Evolutionary conservation across 1,284 basidiomycete genomes (phyloP).

Genomic region (Phylloporus gajari): DNA sequence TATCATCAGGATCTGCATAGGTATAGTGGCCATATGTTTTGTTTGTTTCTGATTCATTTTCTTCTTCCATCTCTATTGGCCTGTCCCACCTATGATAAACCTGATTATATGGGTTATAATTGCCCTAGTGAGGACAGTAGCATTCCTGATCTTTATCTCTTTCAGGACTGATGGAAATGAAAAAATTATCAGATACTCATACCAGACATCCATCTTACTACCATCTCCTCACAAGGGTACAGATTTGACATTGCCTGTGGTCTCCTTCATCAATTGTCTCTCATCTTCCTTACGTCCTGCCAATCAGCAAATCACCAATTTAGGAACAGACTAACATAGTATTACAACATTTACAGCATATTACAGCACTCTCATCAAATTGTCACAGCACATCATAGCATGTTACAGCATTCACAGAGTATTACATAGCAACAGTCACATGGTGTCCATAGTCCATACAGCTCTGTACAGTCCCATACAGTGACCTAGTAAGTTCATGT

Average conservation of each 20-base stretch:
- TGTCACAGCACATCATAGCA: no score
- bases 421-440: no score
- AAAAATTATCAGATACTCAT: conserved; percentile 79
- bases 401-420: no score
- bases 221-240: conserved; percentile 61
- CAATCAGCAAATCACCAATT: no score
- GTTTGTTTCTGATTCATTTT: conserved; percentile 80
- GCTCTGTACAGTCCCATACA: no score
- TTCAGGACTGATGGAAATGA: not conserved
- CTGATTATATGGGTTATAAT: conserved; percentile 81
- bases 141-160: conserved; percentile 32
- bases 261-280: not conserved
- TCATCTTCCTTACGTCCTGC: not conserved
- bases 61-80: conserved; percentile 77
- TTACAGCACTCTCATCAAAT: no score
- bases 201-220: conserved; percentile 61
- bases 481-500: no score
- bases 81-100: conserved; percentile 76
- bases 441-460: no score
- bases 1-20: conserved; percentile 76
- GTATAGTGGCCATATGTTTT: conserved; percentile 74
- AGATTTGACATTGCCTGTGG: conserved; percentile 75
- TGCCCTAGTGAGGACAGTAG: conserved; percentile 60
- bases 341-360: no score
- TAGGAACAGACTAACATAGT: no score